These are phyloP conservation scores for Larix kaempferi DNA, from an alignment of 75 land plant genomes.

Conservation along the genomic window DNA sequence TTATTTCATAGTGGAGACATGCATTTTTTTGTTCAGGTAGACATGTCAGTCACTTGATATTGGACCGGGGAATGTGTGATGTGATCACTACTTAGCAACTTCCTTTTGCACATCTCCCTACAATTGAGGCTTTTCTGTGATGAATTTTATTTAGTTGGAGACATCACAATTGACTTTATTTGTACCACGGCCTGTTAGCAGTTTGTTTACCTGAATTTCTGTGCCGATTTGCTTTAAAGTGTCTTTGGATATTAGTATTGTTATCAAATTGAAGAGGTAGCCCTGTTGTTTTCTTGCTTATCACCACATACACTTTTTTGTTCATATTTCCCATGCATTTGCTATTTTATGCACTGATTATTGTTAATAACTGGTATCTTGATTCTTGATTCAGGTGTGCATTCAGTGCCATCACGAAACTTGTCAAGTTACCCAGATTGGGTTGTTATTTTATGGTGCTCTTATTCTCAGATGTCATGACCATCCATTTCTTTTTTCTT, in stretches of 20 bases:
- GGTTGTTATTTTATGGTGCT: constrained; percentile 94
- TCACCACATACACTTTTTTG: constrained; percentile 2
- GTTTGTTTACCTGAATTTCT: background rate
- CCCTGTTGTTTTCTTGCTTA: background rate
- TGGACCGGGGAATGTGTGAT: background rate
- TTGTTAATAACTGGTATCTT: background rate
- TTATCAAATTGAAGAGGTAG: background rate
- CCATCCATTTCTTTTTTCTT: constrained; percentile 97
- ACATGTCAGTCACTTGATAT: background rate
- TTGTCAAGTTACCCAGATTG: constrained; percentile 63
- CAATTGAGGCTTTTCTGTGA: background rate
- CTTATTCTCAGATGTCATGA: constrained; percentile 92
- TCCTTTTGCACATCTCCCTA: background rate
- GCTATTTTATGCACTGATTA: background rate
- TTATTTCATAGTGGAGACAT: background rate
- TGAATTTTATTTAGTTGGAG: background rate
- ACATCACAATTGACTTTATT: background rate
- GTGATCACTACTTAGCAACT: background rate
- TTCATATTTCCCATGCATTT: background rate
- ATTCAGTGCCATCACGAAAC: constrained; percentile 81
- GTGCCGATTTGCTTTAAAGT: background rate
- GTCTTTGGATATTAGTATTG: background rate
- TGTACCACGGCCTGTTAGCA: background rate
- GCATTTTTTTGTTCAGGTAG: background rate
- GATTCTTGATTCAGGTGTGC: constrained; percentile 63